These are phyloP conservation scores for Thuidium tamariscinum DNA, from an alignment of 225 moss, liverwort and hornwort genomes.

Conservation along the genomic window DNA sequence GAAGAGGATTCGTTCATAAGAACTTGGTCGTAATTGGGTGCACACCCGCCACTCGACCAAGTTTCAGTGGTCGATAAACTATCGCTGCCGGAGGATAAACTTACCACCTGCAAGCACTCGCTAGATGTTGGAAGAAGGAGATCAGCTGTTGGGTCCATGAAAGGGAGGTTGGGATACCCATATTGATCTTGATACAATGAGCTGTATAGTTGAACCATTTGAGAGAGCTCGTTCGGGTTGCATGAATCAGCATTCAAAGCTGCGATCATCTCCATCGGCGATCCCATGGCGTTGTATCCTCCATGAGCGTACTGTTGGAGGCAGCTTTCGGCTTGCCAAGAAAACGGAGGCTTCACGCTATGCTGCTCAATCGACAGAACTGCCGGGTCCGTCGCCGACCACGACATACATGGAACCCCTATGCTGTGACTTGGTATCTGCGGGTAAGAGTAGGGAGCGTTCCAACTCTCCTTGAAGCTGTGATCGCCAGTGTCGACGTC, in stretches of 20 bases:
- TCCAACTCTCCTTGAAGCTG: background rate
- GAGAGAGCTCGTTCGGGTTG: slow-evolving; percentile 35
- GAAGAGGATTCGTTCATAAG: slow-evolving; percentile 47
- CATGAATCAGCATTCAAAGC: slow-evolving; percentile 23
- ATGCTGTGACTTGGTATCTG: slow-evolving; percentile 11
- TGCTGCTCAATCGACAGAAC: slow-evolving; percentile 22
- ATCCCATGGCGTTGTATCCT: slow-evolving; percentile 17
- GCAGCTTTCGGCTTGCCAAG: slow-evolving; percentile 40
- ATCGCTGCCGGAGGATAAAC: slow-evolving; percentile 56
- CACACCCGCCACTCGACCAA: slow-evolving; percentile 44
- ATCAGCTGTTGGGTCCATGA: slow-evolving; percentile 20
- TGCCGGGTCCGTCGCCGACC: slow-evolving; percentile 58
- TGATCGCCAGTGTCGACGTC: slow-evolving; percentile 18
- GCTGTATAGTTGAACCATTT: slow-evolving; percentile 54
- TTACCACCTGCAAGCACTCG: slow-evolving; percentile 68
- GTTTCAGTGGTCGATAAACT: slow-evolving; percentile 40
- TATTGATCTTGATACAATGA: slow-evolving; percentile 58
- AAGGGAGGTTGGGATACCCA: slow-evolving; percentile 29
- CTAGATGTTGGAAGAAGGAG: slow-evolving; percentile 33
- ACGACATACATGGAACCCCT: slow-evolving; percentile 31
- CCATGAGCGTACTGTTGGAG: slow-evolving; percentile 21
- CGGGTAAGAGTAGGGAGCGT: background rate
- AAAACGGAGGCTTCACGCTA: slow-evolving; percentile 14
- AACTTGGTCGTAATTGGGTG: slow-evolving; percentile 14
- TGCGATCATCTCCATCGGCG: slow-evolving; percentile 43